Percentiles rank a stretch among this genome's conserved stretches.
Conservation (phyloP, 495 filamentous ascomycete genomes). For the Cercophora scortea region DNA sequence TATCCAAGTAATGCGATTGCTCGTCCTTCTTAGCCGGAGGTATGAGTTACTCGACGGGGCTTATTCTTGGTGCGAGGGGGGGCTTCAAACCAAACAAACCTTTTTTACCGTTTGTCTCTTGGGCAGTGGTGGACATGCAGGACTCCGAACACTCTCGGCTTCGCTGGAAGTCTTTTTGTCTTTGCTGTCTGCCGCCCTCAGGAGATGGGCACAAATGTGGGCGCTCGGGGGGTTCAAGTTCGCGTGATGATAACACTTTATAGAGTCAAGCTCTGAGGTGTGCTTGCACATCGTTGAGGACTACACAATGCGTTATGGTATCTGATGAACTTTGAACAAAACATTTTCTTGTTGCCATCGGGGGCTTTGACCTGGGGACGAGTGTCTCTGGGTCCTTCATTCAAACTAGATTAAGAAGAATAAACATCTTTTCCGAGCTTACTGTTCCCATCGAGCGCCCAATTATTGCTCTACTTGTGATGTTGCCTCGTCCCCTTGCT, state of each 20-base stretch:
- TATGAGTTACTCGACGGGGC: constrained; percentile 98
- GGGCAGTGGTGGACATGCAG: constrained; percentile 17
- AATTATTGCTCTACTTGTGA: too few species aligned
- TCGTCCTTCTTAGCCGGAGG: constrained; percentile 41
- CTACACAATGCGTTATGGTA: constrained; percentile 70
- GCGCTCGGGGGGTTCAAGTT: constrained; percentile 45
- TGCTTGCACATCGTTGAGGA: constrained; percentile 45
- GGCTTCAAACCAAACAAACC: constrained; percentile 20
- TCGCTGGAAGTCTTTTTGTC: constrained; percentile 34
- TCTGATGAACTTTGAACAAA: constrained; percentile 66
- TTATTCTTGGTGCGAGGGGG: constrained; percentile 99
- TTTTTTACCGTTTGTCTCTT: constrained; percentile 24
- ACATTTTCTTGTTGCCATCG: constrained; percentile 3
- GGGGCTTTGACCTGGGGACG: too few species aligned
- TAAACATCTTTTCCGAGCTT: neutral
- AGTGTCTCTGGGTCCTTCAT: neutral
- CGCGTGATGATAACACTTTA: constrained; percentile 90
- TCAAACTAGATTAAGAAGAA: neutral
- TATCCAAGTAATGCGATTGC: constrained; percentile 99
- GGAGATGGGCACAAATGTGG: constrained; percentile 9
- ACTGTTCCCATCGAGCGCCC: too few species aligned
- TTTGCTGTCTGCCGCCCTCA: constrained; percentile 22
- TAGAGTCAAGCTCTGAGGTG: constrained; percentile 99
- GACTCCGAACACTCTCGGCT: constrained; percentile 36
- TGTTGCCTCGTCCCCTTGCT: too few species aligned